These are phyloP conservation scores for Emergomyces pasteurianus DNA, from an alignment of 2,329 filamentous ascomycete genomes.

Conservation along the genomic window DNA sequence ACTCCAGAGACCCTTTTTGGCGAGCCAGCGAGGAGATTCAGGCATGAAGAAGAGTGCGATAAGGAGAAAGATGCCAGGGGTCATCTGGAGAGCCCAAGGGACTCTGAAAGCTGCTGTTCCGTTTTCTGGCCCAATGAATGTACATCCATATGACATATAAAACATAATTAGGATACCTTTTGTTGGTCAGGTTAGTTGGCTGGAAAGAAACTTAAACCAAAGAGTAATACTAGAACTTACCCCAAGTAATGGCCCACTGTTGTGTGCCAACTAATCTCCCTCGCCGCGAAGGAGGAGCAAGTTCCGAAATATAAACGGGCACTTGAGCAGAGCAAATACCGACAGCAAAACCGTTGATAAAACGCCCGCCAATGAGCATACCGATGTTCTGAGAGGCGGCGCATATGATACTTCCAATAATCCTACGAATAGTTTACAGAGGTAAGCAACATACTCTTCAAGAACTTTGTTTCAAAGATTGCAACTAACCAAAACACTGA, in stretches of 20 bases:
- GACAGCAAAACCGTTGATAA: conserved; percentile 30
- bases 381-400: conserved; percentile 21
- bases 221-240: conserved; percentile 7
- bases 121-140: conserved; percentile 13
- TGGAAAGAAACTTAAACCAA: conserved; percentile 10
- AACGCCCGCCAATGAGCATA: conserved; percentile 25
- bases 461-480: conserved; percentile 2
- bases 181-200: conserved; percentile 10
- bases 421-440: conserved; percentile 26
- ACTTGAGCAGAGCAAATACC: conserved; percentile 30
- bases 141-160: conserved; percentile 29
- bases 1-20: conserved; percentile 17
- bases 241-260: conserved; percentile 31
- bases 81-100: conserved; percentile 52
- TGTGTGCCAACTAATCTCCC: conserved; percentile 31
- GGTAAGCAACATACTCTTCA: background rate
- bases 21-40: conserved; percentile 39
- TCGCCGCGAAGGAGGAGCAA: conserved; percentile 30
- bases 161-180: conserved; percentile 33
- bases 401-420: conserved; percentile 24
- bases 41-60: conserved; percentile 46
- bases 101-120: conserved; percentile 41
- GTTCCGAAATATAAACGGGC: conserved; percentile 26
- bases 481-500: conserved; percentile 21
- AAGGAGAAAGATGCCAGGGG: conserved; percentile 47